Evolutionary conservation across 2,329 filamentous ascomycete species (phyloP).

Genomic region (Diplocarpon rosae): DNA sequence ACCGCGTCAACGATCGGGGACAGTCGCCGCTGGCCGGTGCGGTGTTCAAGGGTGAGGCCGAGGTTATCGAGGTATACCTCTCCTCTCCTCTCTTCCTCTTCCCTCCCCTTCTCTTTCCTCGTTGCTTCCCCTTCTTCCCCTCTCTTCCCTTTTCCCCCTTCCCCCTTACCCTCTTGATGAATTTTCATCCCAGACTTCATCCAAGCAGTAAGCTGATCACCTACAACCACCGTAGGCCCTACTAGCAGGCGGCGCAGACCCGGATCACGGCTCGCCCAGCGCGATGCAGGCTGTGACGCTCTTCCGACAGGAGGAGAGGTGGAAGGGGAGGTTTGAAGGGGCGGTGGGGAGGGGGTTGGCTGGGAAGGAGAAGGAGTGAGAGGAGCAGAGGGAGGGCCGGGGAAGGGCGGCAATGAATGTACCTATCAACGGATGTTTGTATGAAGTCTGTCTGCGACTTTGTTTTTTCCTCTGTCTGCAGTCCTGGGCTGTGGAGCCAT

Average conservation of each 20-base stretch:
- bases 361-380: slow-evolving; percentile 31
- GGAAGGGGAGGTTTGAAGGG: slow-evolving; percentile 38
- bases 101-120: neutral
- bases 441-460: too few species aligned
- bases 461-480: too few species aligned
- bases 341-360: slow-evolving; percentile 37
- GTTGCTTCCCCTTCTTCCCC: neutral
- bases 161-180: too few species aligned
- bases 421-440: too few species aligned
- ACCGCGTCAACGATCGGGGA: slow-evolving; percentile 54
- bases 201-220: too few species aligned
- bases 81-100: neutral
- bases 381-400: neutral
- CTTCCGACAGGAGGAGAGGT: slow-evolving; percentile 42
- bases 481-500: too few species aligned
- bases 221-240: slow-evolving; percentile 25
- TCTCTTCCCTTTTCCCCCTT: too few species aligned
- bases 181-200: too few species aligned
- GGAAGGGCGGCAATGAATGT: too few species aligned
- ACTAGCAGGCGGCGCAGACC: slow-evolving; percentile 42
- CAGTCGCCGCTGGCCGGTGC: slow-evolving; percentile 62
- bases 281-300: slow-evolving; percentile 38
- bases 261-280: slow-evolving; percentile 39
- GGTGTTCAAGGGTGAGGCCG: slow-evolving; percentile 60
- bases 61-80: slow-evolving; percentile 43